Evolutionary conservation across 1,284 basidiomycete genomes (phyloP), one percentile per base, ranked within the genome.

Genomic region (Cryptococcus floricola): DNA sequence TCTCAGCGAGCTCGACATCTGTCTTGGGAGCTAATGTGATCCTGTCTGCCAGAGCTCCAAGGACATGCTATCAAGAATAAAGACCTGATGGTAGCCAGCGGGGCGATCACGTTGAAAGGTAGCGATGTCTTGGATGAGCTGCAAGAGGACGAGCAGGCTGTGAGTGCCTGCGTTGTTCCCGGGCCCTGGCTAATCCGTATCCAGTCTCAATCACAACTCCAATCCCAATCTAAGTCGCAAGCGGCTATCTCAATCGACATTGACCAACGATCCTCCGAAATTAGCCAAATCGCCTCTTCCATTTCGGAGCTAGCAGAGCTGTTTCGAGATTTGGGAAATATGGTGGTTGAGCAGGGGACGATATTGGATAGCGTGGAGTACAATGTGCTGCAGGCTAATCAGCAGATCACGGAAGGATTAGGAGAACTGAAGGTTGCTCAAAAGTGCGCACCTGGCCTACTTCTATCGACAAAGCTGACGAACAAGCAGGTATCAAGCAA

Each of bases 331-430:
- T 81, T 99, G 41, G 88, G 87, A 23, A 84, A 83, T 41, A 83
- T 99, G 58, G 92, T 99, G 54, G 97, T 98, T 62, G 96, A 98
- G 76, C 96, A 99, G 73, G 96, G 96, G 12, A 97, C 95, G 9
- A 83, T 99, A 52, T 81, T 98, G 55, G 96, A 98, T 76, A 89
- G 90, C 42, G 85, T 98, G 55, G 96, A 99, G 77, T 98, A 92
- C 78, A 98, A 99, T 73, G 91, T 98, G 54, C 92, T 98, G 73
- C 87, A 89, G 74, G 92, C 94, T 19, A 86, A 87, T 7, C 83
- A 83, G 23, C 84, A 92, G 55, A 83, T 96, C 73, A 76, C 85
- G 54, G 89, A 89, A 39, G 91, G 94, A 4, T 92, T 89, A 25
- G 83, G 85, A 66, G 92, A 98, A 66, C 81, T 99, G 44, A 80